Evolutionary conservation across 768 basidiomycete genomes (phyloP).

Genomic region (Boletellus ananiceps): DNA sequence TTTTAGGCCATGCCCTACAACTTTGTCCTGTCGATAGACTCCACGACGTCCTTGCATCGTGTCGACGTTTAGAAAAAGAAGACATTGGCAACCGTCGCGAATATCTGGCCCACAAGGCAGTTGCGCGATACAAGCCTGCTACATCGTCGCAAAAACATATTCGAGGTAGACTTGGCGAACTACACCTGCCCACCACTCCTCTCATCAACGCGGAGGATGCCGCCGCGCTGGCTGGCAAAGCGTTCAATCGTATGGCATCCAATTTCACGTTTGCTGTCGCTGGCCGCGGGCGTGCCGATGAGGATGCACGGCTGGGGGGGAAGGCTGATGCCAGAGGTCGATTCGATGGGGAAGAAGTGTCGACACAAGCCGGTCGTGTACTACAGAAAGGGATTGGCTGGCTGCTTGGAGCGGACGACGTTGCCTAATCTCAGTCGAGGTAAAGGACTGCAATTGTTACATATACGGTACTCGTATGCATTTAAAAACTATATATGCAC

Average conservation of each 20-base stretch:
- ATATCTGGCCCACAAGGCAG: constrained; percentile 29
- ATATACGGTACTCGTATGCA: constrained; percentile 16
- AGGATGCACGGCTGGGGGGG: constrained; percentile 30
- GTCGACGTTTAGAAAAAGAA: constrained; percentile 71
- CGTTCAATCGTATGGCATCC: constrained; percentile 73
- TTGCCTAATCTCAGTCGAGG: constrained; percentile 1
- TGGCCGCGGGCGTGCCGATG: constrained; percentile 30
- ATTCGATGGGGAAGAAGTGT: constrained; percentile 56
- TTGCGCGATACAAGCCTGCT: constrained; percentile 11
- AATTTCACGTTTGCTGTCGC: constrained; percentile 68
- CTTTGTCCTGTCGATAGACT: constrained; percentile 81
- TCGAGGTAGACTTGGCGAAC: constrained; percentile 55
- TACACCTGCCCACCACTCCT: constrained; percentile 67
- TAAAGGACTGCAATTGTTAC: not conserved
- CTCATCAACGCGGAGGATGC: constrained; percentile 72
- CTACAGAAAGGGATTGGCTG: constrained; percentile 92
- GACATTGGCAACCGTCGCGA: constrained; percentile 51
- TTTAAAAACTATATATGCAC: constrained; percentile 21
- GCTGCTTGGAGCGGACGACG: constrained; percentile 85
- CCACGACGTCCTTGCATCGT: constrained; percentile 69
- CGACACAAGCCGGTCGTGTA: constrained; percentile 70
- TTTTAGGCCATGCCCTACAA: constrained; percentile 79
- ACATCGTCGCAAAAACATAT: constrained; percentile 34
- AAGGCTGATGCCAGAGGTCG: constrained; percentile 39
- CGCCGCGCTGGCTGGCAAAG: constrained; percentile 71